Conservation (phyloP, 73 alveolate genomes). For the Blepharisma stoltei region DNA sequence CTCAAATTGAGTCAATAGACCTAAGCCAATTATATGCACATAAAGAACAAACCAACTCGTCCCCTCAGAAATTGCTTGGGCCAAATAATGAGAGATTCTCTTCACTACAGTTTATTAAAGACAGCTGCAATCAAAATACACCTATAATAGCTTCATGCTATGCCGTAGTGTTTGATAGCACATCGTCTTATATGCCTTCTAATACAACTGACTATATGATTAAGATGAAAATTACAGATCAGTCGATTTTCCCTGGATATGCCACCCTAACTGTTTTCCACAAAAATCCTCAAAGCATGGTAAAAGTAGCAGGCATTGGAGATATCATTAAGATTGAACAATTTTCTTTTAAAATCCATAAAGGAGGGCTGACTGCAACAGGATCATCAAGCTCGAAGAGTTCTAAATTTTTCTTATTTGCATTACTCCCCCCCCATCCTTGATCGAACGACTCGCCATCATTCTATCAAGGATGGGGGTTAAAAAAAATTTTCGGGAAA, state of each 20-base stretch:
- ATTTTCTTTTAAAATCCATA: not conserved
- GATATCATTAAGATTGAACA: not conserved
- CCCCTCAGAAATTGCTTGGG: no score
- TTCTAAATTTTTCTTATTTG: not conserved
- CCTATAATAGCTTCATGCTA: not conserved
- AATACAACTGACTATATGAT: not conserved
- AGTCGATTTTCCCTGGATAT: slow-evolving; percentile 2
- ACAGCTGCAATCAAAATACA: no score
- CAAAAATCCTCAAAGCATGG: not conserved
- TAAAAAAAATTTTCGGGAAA: no score
- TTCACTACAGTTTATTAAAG: no score
- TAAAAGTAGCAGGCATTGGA: slow-evolving; percentile 1
- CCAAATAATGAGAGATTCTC: no score
- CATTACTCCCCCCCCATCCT: no score
- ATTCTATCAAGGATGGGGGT: no score
- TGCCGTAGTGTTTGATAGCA: slow-evolving; percentile 12
- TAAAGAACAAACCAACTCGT: no score
- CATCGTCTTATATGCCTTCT: not conserved
- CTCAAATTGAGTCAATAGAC: no score
- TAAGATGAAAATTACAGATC: not conserved
- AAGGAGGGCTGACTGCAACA: not conserved
- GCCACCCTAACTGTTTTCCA: slow-evolving; percentile 2
- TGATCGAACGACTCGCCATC: no score
- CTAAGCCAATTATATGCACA: no score
- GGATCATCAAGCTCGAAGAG: not conserved